These are phyloP conservation scores for Parachlorella kessleri DNA, from an alignment of 139 green algal species.

Conservation along the genomic window DNA sequence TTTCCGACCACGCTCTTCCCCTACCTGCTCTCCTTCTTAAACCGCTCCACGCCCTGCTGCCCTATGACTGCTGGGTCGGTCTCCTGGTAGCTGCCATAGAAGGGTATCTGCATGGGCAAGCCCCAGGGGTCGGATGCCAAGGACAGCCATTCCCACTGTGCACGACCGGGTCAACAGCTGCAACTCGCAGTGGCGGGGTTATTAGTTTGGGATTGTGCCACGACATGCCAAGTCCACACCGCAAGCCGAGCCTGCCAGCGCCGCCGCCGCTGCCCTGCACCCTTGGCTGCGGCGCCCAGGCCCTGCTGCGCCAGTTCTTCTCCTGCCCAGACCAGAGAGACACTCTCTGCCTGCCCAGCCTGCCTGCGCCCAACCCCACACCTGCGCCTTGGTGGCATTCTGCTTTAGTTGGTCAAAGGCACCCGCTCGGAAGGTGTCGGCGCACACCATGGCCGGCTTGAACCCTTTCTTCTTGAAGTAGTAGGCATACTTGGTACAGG, in stretches of 20 bases:
- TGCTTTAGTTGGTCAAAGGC: constrained; percentile 99
- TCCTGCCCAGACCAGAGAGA: no score
- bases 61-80: constrained; percentile 96
- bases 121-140: neutral
- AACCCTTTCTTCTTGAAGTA: constrained; percentile 97
- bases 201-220: no score
- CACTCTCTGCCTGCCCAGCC: no score
- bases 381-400: constrained; percentile 93
- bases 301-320: no score
- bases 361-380: neutral
- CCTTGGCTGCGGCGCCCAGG: no score
- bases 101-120: constrained; percentile 65
- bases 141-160: neutral
- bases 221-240: no score
- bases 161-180: neutral
- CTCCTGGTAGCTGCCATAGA: constrained; percentile 93
- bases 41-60: constrained; percentile 87
- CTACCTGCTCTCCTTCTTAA: constrained; percentile 72
- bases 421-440: constrained; percentile 97
- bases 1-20: neutral
- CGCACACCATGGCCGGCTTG: constrained; percentile 96
- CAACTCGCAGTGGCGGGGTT: no score
- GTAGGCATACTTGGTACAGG: constrained; percentile 97
- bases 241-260: no score
- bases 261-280: no score